Conservation (phyloP, 352 stramenopile genomes). For the Phytopythium litorale region DNA sequence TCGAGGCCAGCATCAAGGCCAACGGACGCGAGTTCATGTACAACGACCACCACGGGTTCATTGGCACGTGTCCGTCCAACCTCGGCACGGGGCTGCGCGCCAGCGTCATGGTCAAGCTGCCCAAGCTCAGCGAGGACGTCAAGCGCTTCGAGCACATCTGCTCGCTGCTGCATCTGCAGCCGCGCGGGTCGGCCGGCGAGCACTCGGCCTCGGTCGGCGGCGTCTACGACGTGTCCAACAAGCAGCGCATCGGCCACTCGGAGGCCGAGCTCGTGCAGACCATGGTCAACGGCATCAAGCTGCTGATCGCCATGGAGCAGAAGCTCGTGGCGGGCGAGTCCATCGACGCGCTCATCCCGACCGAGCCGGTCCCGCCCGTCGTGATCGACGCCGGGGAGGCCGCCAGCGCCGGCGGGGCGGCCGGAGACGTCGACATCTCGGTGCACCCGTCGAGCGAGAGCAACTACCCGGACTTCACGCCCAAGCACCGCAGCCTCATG, state of each 20-base stretch:
- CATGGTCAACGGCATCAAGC: constrained; percentile 85
- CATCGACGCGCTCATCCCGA: constrained; percentile 70
- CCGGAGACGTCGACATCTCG: constrained; percentile 36
- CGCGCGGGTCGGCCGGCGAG: constrained; percentile 74
- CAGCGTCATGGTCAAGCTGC: constrained; percentile 88
- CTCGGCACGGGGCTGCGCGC: constrained; percentile 86
- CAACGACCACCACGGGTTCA: constrained; percentile 76
- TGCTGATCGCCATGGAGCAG: constrained; percentile 88
- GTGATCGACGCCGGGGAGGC: constrained; percentile 55
- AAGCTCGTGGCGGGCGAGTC: constrained; percentile 64
- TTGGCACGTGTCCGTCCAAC: constrained; percentile 89
- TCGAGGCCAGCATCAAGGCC: constrained; percentile 66
- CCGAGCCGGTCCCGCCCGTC: constrained; percentile 38
- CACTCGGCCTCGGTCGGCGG: constrained; percentile 86
- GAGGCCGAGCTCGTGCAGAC: constrained; percentile 88
- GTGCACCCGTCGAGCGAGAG: constrained; percentile 61
- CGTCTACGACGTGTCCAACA: constrained; percentile 88
- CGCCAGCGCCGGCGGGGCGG: neutral
- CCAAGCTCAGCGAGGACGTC: constrained; percentile 80
- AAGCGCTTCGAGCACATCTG: constrained; percentile 79
- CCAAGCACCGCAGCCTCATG: constrained; percentile 85
- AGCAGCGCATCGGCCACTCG: constrained; percentile 85
- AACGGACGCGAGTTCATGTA: constrained; percentile 77
- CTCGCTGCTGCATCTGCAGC: constrained; percentile 76
- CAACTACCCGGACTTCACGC: constrained; percentile 76